These are phyloP conservation scores for Giardia muris DNA, from an alignment of 208 protist species.

Conservation along the genomic window DNA sequence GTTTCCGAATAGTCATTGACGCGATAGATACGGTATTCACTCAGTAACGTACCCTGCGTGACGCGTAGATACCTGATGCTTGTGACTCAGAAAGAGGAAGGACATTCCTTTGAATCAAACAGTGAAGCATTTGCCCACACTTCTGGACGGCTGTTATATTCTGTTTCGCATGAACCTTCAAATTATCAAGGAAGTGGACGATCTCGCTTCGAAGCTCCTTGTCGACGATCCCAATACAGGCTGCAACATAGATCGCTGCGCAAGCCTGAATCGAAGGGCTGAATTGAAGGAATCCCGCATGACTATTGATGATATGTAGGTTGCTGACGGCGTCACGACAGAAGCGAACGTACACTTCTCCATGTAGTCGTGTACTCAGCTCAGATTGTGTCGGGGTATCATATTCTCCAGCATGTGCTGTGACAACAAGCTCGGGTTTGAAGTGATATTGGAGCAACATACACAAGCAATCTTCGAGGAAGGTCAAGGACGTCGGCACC, in stretches of 20 bases:
- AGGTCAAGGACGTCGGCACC: background rate
- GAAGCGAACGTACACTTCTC: background rate
- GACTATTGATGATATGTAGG: background rate
- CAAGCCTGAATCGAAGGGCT: background rate
- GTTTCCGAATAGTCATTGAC: too few relatives aligned
- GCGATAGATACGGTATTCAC: too few relatives aligned
- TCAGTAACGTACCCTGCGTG: too few relatives aligned
- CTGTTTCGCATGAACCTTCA: background rate
- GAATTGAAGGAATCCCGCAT: background rate
- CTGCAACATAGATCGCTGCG: background rate
- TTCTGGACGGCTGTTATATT: background rate
- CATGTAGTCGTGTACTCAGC: too few relatives aligned
- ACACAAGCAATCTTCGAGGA: background rate
- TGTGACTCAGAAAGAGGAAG: too few relatives aligned
- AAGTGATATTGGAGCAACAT: background rate
- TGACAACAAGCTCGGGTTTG: background rate
- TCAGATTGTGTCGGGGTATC: background rate
- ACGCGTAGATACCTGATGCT: too few relatives aligned
- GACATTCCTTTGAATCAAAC: too few relatives aligned
- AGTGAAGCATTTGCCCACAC: background rate
- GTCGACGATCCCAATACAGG: background rate
- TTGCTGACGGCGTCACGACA: background rate
- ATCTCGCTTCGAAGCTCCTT: background rate
- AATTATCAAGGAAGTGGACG: background rate
- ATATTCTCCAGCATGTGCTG: background rate